A percentile compares a stretch with the other conserved stretches of the same genome.
Evolutionary conservation across 2,329 filamentous ascomycete genomes (phyloP).

Genomic region (Claviceps pazoutovae): DNA sequence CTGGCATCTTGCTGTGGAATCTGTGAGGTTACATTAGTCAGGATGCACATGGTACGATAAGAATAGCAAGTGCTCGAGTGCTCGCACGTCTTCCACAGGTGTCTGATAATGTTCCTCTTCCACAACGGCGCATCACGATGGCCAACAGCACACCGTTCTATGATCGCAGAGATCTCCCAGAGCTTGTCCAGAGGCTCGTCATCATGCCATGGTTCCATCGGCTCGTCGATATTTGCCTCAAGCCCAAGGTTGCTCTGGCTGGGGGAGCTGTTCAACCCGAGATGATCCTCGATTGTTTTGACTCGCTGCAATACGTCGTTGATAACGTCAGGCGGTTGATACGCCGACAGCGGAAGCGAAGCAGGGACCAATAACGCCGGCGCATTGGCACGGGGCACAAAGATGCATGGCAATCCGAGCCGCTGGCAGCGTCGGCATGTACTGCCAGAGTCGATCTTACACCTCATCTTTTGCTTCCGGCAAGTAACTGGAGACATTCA

Average conservation of each 20-base stretch:
- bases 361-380: slow-evolving; percentile 2
- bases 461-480: slow-evolving; percentile 23
- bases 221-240: not conserved
- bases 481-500: slow-evolving; percentile 12
- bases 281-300: slow-evolving; percentile 3
- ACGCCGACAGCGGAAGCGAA: slow-evolving; percentile 7
- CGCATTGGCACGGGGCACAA: slow-evolving; percentile 26
- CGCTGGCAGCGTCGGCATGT: slow-evolving; percentile 21
- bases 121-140: not conserved
- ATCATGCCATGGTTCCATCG: slow-evolving; percentile 1
- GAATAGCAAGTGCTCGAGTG: not conserved
- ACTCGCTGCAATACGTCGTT: slow-evolving; percentile 2
- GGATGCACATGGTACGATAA: not conserved
- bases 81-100: slow-evolving; percentile 3
- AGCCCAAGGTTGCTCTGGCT: not conserved
- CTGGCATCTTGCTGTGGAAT: slow-evolving; percentile 30
- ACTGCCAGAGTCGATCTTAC: slow-evolving; percentile 19
- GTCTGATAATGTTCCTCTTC: slow-evolving; percentile 2
- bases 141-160: not conserved
- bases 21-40: slow-evolving; percentile 10
- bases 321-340: not conserved
- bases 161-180: slow-evolving; percentile 1
- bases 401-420: slow-evolving; percentile 23
- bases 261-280: not conserved
- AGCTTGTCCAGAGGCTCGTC: slow-evolving; percentile 3